phyloP scores from a whole-genome alignment of 2,329 filamentous ascomycete genomes.

The Exserohilum rostratum region DNA sequence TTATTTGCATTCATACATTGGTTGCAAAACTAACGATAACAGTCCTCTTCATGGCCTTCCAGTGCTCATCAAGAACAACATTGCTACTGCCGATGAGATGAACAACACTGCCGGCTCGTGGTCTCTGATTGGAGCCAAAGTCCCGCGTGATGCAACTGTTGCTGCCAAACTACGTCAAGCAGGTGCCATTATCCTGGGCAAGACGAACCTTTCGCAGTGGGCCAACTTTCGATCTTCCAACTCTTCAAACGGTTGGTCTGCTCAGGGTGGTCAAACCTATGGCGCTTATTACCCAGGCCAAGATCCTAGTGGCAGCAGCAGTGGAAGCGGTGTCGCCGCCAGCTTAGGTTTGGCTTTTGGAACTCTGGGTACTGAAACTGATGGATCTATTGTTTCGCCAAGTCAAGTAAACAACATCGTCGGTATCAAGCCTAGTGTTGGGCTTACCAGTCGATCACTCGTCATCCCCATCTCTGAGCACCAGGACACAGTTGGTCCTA shows the following conservation, averaged over 20 bases:
- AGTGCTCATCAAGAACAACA: constrained; percentile 71
- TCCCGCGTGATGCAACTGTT: constrained; percentile 63
- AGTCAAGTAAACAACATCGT: constrained; percentile 64
- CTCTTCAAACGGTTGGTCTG: constrained; percentile 67
- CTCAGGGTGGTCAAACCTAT: constrained; percentile 66
- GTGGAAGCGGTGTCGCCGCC: constrained; percentile 65
- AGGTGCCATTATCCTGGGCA: constrained; percentile 69
- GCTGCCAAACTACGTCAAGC: constrained; percentile 65
- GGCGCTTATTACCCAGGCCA: constrained; percentile 67
- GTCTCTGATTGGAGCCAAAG: constrained; percentile 64
- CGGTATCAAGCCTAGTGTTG: constrained; percentile 67
- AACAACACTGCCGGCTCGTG: constrained; percentile 70
- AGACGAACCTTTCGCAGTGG: constrained; percentile 70
- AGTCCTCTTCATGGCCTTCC: constrained; percentile 69
- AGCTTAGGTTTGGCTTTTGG: constrained; percentile 66
- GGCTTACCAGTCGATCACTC: constrained; percentile 65
- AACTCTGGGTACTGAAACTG: constrained; percentile 66
- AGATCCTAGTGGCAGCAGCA: constrained; percentile 56
- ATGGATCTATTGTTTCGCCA: constrained; percentile 68
- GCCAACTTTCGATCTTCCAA: constrained; percentile 66
- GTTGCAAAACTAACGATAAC: constrained; percentile 2
- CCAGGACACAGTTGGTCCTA: constrained; percentile 63
- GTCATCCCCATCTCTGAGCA: constrained; percentile 69
- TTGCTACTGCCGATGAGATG: constrained; percentile 67
- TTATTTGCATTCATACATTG: neutral